phyloP scores from a whole-genome alignment of 257 asterid genomes.

The Solanum boliviense region DNA sequence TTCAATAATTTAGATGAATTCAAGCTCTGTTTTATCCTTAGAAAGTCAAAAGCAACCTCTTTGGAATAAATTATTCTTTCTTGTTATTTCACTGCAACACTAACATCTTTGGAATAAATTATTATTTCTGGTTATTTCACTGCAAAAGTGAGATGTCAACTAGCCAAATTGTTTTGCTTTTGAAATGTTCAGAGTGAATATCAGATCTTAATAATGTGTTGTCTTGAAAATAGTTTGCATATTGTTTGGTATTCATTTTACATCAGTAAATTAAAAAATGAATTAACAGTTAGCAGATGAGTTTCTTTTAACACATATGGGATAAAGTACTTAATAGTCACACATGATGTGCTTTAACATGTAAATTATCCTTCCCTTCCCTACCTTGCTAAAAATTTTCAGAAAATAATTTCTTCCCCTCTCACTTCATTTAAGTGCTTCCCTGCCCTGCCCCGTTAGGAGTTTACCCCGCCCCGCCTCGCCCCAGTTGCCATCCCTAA shows the following conservation, averaged over 20 bases:
- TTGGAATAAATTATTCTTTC: no score
- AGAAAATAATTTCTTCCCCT: neutral
- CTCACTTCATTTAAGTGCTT: neutral
- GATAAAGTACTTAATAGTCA: neutral
- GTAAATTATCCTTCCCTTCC: neutral
- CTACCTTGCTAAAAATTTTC: neutral
- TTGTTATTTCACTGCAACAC: neutral
- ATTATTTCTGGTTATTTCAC: neutral
- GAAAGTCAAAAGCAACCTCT: neutral
- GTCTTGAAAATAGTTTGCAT: neutral
- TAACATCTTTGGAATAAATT: neutral
- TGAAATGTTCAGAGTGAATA: neutral
- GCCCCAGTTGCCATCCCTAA: neutral
- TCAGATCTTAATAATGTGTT: neutral
- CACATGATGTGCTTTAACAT: neutral
- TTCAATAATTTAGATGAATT: neutral
- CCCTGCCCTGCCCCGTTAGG: neutral
- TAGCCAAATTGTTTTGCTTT: no score
- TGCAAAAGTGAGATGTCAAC: neutral
- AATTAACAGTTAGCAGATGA: neutral
- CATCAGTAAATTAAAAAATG: neutral
- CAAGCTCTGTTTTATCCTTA: neutral
- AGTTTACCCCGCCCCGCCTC: neutral
- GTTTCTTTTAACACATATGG: neutral
- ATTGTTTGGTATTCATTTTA: neutral